phyloP scores from a whole-genome alignment of 768 basidiomycete species.

The Termitomyces sp. region DNA sequence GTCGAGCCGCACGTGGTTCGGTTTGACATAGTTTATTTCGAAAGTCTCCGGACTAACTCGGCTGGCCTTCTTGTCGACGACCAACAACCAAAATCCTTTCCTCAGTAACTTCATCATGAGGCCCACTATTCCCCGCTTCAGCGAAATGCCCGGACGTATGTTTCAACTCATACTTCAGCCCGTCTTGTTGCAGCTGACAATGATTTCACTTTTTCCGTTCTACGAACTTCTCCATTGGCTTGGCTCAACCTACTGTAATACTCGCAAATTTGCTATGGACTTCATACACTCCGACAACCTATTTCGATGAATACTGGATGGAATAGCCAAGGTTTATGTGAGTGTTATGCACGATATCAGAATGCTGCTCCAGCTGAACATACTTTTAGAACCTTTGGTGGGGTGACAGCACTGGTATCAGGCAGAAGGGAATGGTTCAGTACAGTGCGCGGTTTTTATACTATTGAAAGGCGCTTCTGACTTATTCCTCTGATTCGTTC shows the following conservation, averaged over 20 bases:
- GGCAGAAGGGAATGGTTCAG: conserved; percentile 69
- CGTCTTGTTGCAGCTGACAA: not conserved
- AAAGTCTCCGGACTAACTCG: conserved; percentile 19
- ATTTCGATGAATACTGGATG: not conserved
- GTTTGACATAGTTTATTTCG: conserved; percentile 13
- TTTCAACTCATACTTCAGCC: conserved; percentile 14
- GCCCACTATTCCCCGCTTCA: conserved; percentile 52
- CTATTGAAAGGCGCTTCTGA: not conserved
- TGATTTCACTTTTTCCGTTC: not conserved
- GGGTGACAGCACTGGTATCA: conserved; percentile 68
- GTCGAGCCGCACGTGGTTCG: conserved; percentile 23
- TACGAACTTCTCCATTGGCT: not conserved
- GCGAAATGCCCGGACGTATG: conserved; percentile 86
- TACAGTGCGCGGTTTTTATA: conserved; percentile 65
- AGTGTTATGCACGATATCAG: conserved; percentile 28
- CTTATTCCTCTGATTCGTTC: not conserved
- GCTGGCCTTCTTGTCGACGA: conserved; percentile 8
- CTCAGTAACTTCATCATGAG: conserved; percentile 45
- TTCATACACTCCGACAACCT: no score
- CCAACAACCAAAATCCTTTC: conserved; percentile 16
- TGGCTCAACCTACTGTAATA: not conserved
- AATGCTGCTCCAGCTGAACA: not conserved
- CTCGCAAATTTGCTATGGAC: not conserved
- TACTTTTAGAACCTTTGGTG: conserved; percentile 77
- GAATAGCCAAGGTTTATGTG: conserved; percentile 77